Percentiles rank a stretch among this genome's conserved stretches.
Evolutionary conservation across 2,329 filamentous ascomycete genomes (phyloP).

Genomic region (Pseudovirgaria hyperparasitica): DNA sequence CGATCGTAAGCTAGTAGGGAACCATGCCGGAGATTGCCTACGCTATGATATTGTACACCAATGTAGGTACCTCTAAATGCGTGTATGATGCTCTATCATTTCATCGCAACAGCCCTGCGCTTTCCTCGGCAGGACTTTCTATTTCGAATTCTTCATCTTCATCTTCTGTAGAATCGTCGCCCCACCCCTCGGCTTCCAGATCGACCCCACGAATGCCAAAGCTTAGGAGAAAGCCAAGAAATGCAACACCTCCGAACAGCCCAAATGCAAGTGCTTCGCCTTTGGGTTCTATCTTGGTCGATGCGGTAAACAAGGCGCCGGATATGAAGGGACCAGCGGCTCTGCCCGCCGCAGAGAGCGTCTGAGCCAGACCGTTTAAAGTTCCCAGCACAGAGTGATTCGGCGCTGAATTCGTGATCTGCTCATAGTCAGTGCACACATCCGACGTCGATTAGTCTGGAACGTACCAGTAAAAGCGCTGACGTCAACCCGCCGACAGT

Average conservation of each 20-base stretch:
- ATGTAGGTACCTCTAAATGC: too few relatives aligned
- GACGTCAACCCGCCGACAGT: slow-evolving; percentile 83
- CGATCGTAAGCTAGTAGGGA: too few relatives aligned
- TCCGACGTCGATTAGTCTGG: not conserved
- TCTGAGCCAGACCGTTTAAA: slow-evolving; percentile 88
- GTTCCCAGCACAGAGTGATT: slow-evolving; percentile 77
- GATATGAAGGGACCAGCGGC: slow-evolving; percentile 82
- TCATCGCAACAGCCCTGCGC: too few relatives aligned
- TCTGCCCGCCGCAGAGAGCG: slow-evolving; percentile 78
- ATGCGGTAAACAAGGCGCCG: slow-evolving; percentile 72
- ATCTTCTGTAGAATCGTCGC: slow-evolving; percentile 21
- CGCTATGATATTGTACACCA: too few relatives aligned
- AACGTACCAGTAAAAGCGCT: slow-evolving; percentile 67
- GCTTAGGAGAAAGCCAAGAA: slow-evolving; percentile 68
- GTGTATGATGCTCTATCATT: too few relatives aligned
- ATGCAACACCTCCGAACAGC: slow-evolving; percentile 70
- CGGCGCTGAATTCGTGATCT: slow-evolving; percentile 90
- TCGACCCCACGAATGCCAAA: slow-evolving; percentile 58
- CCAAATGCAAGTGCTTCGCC: slow-evolving; percentile 81
- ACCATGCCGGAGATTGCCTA: too few relatives aligned
- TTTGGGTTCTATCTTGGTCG: slow-evolving; percentile 59
- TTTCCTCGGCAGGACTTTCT: too few relatives aligned
- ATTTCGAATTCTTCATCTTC: slow-evolving; percentile 17
- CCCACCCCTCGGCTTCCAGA: slow-evolving; percentile 47
- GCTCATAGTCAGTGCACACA: slow-evolving; percentile 3